Percentiles rank a stretch among this genome's conserved stretches.
phyloP scores from a whole-genome alignment of 164 flowering plant genomes.

The Aristolochia californica region DNA sequence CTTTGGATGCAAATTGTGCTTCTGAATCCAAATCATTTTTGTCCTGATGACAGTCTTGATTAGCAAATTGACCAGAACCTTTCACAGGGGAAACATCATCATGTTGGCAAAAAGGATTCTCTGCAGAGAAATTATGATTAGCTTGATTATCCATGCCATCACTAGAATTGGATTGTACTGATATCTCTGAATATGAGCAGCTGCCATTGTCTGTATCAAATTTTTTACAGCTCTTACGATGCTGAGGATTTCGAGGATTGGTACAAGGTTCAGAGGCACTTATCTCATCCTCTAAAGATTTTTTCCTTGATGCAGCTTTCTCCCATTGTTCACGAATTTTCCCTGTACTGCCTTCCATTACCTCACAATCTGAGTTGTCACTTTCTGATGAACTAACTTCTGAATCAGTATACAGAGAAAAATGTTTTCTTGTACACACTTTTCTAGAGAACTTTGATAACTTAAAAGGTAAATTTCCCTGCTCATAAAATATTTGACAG shows the following conservation, averaged over 20 bases:
- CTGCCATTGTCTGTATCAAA: conserved; percentile 10
- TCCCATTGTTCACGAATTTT: conserved; percentile 63
- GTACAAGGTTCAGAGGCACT: conserved; percentile 23
- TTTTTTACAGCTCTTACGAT: conserved; percentile 5
- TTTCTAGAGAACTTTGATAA: conserved; percentile 31
- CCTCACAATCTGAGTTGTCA: conserved; percentile 68
- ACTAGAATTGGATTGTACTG: conserved; percentile 18
- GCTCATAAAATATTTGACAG: conserved; percentile 17
- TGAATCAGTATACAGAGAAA: conserved; percentile 26
- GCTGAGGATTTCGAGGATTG: conserved; percentile 7
- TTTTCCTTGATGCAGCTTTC: conserved; percentile 44
- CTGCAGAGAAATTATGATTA: conserved; percentile 7
- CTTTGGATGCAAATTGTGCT: not conserved
- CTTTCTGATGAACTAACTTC: conserved; percentile 39
- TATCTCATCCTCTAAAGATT: conserved; percentile 20
- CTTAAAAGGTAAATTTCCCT: conserved; percentile 21
- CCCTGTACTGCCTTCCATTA: conserved; percentile 46
- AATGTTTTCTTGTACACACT: conserved; percentile 25
- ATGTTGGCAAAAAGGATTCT: conserved; percentile 3
- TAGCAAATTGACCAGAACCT: conserved; percentile 2
- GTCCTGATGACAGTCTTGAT: not conserved
- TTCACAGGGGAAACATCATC: conserved; percentile 2
- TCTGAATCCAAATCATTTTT: not conserved
- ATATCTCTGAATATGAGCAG: conserved; percentile 2
- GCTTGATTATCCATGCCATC: conserved; percentile 13